Percentiles rank a stretch among this genome's conserved stretches.
phyloP scores from a whole-genome alignment of 495 filamentous ascomycete genomes.

The Tuber magnatum region DNA sequence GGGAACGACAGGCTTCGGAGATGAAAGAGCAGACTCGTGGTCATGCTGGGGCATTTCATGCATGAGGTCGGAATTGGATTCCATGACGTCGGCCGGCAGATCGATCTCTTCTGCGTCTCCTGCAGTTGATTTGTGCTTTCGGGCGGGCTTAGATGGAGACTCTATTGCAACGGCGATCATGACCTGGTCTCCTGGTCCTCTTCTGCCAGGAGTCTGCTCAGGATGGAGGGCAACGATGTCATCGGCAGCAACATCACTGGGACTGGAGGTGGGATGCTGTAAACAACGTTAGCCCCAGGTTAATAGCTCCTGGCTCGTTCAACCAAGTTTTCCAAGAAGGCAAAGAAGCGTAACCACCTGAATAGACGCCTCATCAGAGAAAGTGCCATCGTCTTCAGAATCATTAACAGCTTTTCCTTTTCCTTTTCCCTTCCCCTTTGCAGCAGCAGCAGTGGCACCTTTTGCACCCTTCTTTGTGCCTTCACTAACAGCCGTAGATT shows the following conservation, averaged over 20 bases:
- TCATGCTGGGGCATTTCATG: not conserved
- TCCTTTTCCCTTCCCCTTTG: not conserved
- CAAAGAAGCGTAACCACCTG: not conserved
- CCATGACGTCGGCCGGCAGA: not conserved
- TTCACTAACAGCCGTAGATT: slow-evolving; percentile 7
- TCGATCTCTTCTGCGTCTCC: not conserved
- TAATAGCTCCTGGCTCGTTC: not conserved
- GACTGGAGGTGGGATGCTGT: not conserved
- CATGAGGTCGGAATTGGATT: not conserved
- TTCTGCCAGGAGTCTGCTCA: not conserved
- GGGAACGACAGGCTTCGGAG: not conserved
- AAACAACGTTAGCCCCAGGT: not conserved
- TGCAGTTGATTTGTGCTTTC: not conserved
- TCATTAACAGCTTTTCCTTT: slow-evolving; percentile 1
- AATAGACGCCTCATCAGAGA: not conserved
- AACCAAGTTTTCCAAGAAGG: not conserved
- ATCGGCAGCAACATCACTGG: not conserved
- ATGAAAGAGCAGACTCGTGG: not conserved
- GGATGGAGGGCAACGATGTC: not conserved
- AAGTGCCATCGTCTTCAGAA: not conserved
- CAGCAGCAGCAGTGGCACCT: slow-evolving; percentile 7
- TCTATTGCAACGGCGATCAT: not conserved
- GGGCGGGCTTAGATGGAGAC: not conserved
- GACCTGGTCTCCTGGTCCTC: not conserved
- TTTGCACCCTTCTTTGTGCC: slow-evolving; percentile 21